Conservation (phyloP, 805 yeast species). For the Myxozyma kluyveri region DNA sequence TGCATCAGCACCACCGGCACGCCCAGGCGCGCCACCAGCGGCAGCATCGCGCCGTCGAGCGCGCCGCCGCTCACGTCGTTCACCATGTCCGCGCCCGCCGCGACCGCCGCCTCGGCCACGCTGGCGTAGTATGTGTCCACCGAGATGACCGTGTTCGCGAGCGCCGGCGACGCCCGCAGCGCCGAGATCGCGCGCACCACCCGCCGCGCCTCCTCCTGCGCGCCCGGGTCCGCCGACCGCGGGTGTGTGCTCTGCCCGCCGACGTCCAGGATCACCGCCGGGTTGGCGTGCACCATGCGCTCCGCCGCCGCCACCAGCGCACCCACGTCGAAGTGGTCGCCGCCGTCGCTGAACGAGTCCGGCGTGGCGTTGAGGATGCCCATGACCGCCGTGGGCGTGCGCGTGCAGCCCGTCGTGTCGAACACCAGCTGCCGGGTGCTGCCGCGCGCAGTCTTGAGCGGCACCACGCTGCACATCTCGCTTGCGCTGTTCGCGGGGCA, state of each 20-base stretch:
- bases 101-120: slow-evolving; percentile 69
- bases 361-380: slow-evolving; percentile 88
- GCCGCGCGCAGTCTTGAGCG: slow-evolving; percentile 12
- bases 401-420: slow-evolving; percentile 46
- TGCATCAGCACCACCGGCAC: slow-evolving; percentile 83
- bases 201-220: slow-evolving; percentile 65
- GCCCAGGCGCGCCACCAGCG: slow-evolving; percentile 58
- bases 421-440: slow-evolving; percentile 40
- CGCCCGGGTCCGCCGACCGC: slow-evolving; percentile 60
- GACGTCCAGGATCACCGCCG: slow-evolving; percentile 78
- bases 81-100: slow-evolving; percentile 83
- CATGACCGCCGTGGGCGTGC: slow-evolving; percentile 67
- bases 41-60: slow-evolving; percentile 64
- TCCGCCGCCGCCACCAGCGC: slow-evolving; percentile 48
- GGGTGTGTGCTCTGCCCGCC: slow-evolving; percentile 97
- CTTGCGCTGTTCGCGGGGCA: slow-evolving; percentile 37
- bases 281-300: slow-evolving; percentile 48
- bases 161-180: slow-evolving; percentile 45
- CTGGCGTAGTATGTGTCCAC: slow-evolving; percentile 81
- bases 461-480: slow-evolving; percentile 31
- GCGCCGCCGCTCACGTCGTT: slow-evolving; percentile 86
- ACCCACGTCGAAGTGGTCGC: slow-evolving; percentile 39
- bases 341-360: slow-evolving; percentile 94
- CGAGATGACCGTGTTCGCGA: slow-evolving; percentile 56
- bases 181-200: slow-evolving; percentile 68